Evolutionary conservation across 441 rosid species (phyloP), one percentile per base, ranked within the genome.

Genomic region (Arabidopsis hybrid): DNA sequence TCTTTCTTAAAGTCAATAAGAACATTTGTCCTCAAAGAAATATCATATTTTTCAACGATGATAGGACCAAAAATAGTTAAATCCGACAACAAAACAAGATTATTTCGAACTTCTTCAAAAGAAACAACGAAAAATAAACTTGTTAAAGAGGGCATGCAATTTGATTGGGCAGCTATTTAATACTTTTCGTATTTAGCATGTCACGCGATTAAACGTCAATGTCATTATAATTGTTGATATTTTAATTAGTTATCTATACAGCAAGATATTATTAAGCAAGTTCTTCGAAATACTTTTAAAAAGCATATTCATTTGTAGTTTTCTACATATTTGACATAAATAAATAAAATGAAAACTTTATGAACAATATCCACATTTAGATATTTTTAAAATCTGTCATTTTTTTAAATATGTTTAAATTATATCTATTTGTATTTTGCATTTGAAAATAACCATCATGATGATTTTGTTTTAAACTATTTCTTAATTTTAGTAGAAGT

Each of bases 121-220:
- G 35, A 68, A 53, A 75, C 63, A 60, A 53, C 60, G 14, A 51
- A 17, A 34, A 45, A 43, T 26, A 43, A 29, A 62, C 35, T 8
- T 55, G 18, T 45, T 26, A 61, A 45, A 29, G 64, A 61, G 21
- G 18, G 42, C 13, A 34, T 43, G 17, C 0, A 74, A 14, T 68
- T 75, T 61, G 69, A 68, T 68, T 75, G 79, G 53, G 70, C 60
- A 75, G 65, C 65, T 62, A 75, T 36, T 36, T 36, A 55, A 61
- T 75, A 75, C 65, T 55, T 51, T 65, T 65, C 53, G 46, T 26
- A 13, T 60, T 43, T 7, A 17, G 8, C 11, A 18, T 67, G 8
- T 47, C 8, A 38, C 10, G 34, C 18, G 8, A 34, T 8, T 46
- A 11, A 36, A 64, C 40, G 32, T 62, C 45, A 56, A 12, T 40